Base-by-base conservation (phyloP, 495 filamentous ascomycete genomes). In the Thermothielavioides terrestris region DNA sequence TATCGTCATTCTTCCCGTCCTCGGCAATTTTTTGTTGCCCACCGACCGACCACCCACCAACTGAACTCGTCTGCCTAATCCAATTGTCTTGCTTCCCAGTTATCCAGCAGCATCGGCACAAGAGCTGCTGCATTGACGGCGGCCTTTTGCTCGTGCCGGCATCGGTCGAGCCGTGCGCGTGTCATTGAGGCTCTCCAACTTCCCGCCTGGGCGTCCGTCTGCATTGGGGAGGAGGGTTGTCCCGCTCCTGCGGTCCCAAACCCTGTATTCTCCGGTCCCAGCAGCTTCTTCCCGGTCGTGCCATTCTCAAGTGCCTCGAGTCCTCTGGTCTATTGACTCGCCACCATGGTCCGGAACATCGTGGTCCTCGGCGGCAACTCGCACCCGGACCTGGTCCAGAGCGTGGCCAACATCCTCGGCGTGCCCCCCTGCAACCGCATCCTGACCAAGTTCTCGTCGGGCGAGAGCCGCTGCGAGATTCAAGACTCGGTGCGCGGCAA, bases 401-500 rank as follows among this genome's bases (percentile, higher is more conserved):
- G 75, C 56, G 86, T 98, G 59, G 94, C 86, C 77, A 81, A 82
- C 50, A 83, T 88, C 52, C 83, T 98, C 44, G 89, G 89, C 54
- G 80, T 98, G 43, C 85, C 89, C 4, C 78, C 81, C 1, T 88
- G 88, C 31, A 84, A 87, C 55, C 85, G 89, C 44, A 78, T 90
- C 50, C 78, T 97, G 41, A 83, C 77, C 57, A 96, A 96, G 70
- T 98, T 98, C 72, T 85, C 87, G 11, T 89, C 94, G 41, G 92
- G 92, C 39, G 94, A 97, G 54, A 95, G 86, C 47, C 80, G 92
- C 22, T 88, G 94, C 49, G 92, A 98, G 68, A 92, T 98, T 58
- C 75, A 88, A 60, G 92, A 98, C 70, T 92, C 86, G 18, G 94
- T 98, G 23, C 88, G 92, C 59, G 92, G 85, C 55, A 98, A 98